These are phyloP conservation scores for Aspergillus panamensis DNA, from an alignment of 495 filamentous ascomycete species.

Conservation along the genomic window DNA sequence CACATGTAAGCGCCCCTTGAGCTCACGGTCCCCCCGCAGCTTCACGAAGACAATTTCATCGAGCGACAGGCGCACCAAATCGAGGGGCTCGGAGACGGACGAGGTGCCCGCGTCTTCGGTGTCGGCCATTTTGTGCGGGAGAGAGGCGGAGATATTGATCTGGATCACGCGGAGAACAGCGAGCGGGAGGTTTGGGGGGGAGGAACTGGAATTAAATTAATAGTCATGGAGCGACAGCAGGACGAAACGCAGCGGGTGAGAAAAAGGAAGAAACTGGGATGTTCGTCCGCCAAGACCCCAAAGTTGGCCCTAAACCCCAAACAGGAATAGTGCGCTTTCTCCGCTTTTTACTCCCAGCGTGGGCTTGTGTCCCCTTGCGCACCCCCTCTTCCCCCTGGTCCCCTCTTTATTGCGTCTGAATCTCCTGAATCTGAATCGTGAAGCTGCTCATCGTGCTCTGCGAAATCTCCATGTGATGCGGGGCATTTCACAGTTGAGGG, in stretches of 20 bases:
- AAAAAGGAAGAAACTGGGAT: conserved; percentile 2
- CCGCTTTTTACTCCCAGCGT: conserved; percentile 10
- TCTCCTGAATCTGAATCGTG: background rate
- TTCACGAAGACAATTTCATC: conserved; percentile 98
- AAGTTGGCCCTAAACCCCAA: background rate
- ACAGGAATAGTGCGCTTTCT: conserved; percentile 3
- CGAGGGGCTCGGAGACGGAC: conserved; percentile 81
- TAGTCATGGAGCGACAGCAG: background rate
- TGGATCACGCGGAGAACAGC: too few relatives aligned
- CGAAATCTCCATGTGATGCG: conserved; percentile 21
- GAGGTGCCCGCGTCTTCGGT: conserved; percentile 58
- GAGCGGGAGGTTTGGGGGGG: background rate
- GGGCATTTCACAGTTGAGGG: conserved; percentile 19
- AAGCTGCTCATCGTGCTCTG: conserved; percentile 2
- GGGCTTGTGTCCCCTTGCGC: background rate
- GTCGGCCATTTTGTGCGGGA: conserved; percentile 59
- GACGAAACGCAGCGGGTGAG: conserved; percentile 7
- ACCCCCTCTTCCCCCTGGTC: background rate
- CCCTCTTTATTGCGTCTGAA: background rate
- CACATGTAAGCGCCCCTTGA: conserved; percentile 93
- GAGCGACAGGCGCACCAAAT: conserved; percentile 88
- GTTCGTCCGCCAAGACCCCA: conserved; percentile 17
- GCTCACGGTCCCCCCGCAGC: conserved; percentile 88
- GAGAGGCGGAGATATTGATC: background rate
- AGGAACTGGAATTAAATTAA: too few relatives aligned